Evolutionary conservation across 2,329 filamentous ascomycete species (phyloP), one percentile per base, ranked within the genome.

Genomic region (Pseudogymnoascus sp.): DNA sequence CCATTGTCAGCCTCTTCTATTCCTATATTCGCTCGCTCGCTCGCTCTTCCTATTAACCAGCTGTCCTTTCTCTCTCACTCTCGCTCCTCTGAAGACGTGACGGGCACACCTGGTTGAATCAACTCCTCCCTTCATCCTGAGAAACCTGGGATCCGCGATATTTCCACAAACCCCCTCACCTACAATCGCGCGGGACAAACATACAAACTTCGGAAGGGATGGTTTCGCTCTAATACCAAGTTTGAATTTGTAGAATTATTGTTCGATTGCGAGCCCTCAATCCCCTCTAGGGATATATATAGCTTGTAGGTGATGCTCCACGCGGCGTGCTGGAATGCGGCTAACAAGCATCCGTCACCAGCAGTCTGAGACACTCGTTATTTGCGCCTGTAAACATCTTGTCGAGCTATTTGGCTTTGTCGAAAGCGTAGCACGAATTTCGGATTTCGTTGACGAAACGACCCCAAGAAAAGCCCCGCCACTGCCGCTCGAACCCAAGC

Each of bases 1-100:
- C 70, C 73, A 36, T 66, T 70, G 39, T 66, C 63, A 49, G 42
- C 66, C 39, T 39, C 64, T 30, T 58, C 66, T 28, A 64, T 65
- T 41, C 64, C 63, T 60, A 65, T 66, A 25, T 62, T 62, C 33
- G 60, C 58, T 60, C 58, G 35, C 58, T 60, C 58, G 35, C 58
- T 60, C 58, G 14, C 33, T 45, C 58, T 60, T 45, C 38, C 58
- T 60, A 38, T 41, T 28, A 38, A 25, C 38, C 58, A 25, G 35
- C 38, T 45, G 35, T 30, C n/a, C 9, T 23, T 45, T 23, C 5
- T 60, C 16, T 38, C 58, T 8, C 30, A 38, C 28, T 42, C 33
- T 60, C 30, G 35, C 58, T 60, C 58, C 38, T 45, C 38, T 45
- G 49, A 55, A 30, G 25, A 55, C 49, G 49, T 12, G 14, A 55